Conservation (phyloP, 176 grass and related monocot species). For the Triticum turgidum region DNA sequence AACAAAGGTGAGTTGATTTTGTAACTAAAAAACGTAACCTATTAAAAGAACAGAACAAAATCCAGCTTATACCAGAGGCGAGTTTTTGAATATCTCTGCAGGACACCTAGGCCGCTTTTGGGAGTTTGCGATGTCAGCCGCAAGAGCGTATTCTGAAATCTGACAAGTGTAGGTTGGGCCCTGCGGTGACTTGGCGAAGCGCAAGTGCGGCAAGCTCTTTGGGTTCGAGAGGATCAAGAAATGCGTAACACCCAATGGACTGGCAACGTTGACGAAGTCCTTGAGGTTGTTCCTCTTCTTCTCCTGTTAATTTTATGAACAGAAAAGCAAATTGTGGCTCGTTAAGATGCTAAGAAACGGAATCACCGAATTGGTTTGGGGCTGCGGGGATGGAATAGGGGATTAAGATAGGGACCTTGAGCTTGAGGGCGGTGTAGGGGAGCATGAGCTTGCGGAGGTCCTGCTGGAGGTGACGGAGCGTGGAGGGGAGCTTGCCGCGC, state of each 20-base stretch:
- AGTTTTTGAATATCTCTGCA: slow-evolving; percentile 54
- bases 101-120: slow-evolving; percentile 58
- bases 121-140: slow-evolving; percentile 51
- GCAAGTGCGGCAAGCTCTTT: slow-evolving; percentile 52
- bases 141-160: slow-evolving; percentile 53
- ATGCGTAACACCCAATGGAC: slow-evolving; percentile 65
- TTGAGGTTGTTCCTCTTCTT: slow-evolving; percentile 72
- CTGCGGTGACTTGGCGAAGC: slow-evolving; percentile 42
- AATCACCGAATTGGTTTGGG: not conserved
- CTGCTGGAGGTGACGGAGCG: slow-evolving; percentile 73
- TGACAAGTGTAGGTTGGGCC: slow-evolving; percentile 57
- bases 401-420: slow-evolving; percentile 26
- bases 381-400: not conserved
- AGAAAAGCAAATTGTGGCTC: not conserved
- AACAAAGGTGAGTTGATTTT: slow-evolving; percentile 1
- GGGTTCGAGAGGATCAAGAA: slow-evolving; percentile 66
- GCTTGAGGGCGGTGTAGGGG: slow-evolving; percentile 56
- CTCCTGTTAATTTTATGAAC: slow-evolving; percentile 38
- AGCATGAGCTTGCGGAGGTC: slow-evolving; percentile 75
- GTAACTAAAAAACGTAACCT: not conserved
- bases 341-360: not conserved
- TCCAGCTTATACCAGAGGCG: slow-evolving; percentile 48
- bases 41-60: not conserved
- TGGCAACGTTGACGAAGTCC: slow-evolving; percentile 58
- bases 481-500: slow-evolving; percentile 71